Percentiles rank a stretch among this genome's conserved stretches.
phyloP scores from a whole-genome alignment of 495 filamentous ascomycete species.

The Neurospora africana region DNA sequence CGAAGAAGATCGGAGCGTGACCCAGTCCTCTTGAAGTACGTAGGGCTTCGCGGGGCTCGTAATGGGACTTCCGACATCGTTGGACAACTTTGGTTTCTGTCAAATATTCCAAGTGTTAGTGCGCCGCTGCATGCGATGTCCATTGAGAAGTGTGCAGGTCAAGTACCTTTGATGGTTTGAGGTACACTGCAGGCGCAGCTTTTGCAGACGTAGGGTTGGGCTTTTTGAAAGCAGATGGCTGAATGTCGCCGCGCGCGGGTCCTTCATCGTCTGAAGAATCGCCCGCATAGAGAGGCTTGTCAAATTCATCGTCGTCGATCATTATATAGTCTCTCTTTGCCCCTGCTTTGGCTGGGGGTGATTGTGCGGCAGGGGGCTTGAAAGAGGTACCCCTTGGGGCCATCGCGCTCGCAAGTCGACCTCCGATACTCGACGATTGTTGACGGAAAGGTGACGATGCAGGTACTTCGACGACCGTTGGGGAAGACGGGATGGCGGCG shows the following conservation, averaged over 20 bases:
- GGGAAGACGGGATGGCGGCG: slow-evolving; percentile 14
- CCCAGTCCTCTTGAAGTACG: slow-evolving; percentile 16
- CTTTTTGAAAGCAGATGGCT: slow-evolving; percentile 52
- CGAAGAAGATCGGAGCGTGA: slow-evolving; percentile 10
- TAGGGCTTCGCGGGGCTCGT: slow-evolving; percentile 12
- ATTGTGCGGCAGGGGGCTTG: slow-evolving; percentile 18
- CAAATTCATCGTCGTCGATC: slow-evolving; percentile 35
- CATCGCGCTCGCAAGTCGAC: slow-evolving; percentile 37
- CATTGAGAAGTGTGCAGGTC: background rate
- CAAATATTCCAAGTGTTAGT: background rate
- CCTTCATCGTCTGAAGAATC: slow-evolving; percentile 36
- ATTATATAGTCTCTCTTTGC: slow-evolving; percentile 25
- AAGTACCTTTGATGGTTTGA: background rate
- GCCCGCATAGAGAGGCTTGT: slow-evolving; percentile 24
- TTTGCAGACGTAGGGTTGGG: slow-evolving; percentile 1
- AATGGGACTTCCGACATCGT: slow-evolving; percentile 9
- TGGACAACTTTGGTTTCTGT: background rate
- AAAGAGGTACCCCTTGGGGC: slow-evolving; percentile 38
- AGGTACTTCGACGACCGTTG: slow-evolving; percentile 60
- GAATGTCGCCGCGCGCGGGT: slow-evolving; percentile 50
- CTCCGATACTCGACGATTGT: slow-evolving; percentile 70
- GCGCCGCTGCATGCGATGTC: background rate
- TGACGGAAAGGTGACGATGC: slow-evolving; percentile 55
- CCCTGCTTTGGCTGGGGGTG: background rate
- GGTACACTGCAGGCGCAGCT: background rate